phyloP scores from a whole-genome alignment of 495 filamentous ascomycete genomes.

The Cryomyces antarcticus region DNA sequence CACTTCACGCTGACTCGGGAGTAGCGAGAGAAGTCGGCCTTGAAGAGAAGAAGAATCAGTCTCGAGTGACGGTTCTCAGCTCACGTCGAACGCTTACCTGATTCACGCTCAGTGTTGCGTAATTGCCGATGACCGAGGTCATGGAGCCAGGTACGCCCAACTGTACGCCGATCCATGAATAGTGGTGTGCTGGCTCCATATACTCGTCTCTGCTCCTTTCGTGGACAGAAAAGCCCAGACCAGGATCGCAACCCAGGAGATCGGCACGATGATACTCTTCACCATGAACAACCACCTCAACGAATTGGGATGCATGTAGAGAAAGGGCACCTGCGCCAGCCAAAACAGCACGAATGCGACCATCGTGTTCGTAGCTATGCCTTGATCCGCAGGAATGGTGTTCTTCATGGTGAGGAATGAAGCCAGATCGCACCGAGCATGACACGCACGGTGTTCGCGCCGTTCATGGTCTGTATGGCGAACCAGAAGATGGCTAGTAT shows the following conservation, averaged over 20 bases:
- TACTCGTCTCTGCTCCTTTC: conserved; percentile 5
- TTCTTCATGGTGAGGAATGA: conserved; percentile 15
- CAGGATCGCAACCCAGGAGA: conserved; percentile 5
- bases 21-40: conserved; percentile 39
- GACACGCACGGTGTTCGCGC: conserved; percentile 40
- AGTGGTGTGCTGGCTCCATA: conserved; percentile 18
- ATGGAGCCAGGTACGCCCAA: conserved; percentile 12
- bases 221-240: conserved; percentile 5
- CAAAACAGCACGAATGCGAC: conserved; percentile 43
- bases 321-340: conserved; percentile 31
- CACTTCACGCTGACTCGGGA: conserved; percentile 26
- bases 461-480: conserved; percentile 46
- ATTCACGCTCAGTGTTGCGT: conserved; percentile 16
- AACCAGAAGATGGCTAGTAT: conserved; percentile 57
- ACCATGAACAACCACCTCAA: conserved; percentile 37
- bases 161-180: conserved; percentile 23
- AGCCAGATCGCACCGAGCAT: conserved; percentile 49
- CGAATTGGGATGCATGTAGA: conserved; percentile 34
- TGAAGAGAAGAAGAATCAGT: not conserved
- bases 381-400: conserved; percentile 26
- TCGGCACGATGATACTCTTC: conserved; percentile 24
- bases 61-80: no score
- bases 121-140: conserved; percentile 15
- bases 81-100: not conserved
- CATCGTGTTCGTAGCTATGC: conserved; percentile 46